Conservation (phyloP, 2,329 filamentous ascomycete species). For the Cryoendolithus antarcticus region DNA sequence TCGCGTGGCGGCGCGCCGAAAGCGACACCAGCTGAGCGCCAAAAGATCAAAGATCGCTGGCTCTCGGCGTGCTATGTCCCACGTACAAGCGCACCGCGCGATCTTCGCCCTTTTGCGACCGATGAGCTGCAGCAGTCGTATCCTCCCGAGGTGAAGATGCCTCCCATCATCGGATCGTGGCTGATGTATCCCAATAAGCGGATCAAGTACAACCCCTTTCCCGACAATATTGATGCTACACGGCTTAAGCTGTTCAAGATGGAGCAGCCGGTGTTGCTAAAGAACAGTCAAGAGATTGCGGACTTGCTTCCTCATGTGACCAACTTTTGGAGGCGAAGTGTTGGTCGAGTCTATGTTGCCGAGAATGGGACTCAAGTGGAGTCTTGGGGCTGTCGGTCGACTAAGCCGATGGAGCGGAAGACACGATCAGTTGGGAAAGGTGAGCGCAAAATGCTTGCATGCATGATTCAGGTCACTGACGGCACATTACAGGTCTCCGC, state of each 20-base stretch:
- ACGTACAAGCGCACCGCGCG: no score
- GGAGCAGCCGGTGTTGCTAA: constrained; percentile 10
- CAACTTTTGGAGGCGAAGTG: constrained; percentile 11
- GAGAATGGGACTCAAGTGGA: constrained; percentile 11
- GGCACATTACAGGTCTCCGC: no score
- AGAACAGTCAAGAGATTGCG: constrained; percentile 14
- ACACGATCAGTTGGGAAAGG: no score
- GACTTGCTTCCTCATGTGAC: constrained; percentile 16
- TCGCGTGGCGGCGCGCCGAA: no score
- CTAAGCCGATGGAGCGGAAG: no score
- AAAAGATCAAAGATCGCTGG: no score
- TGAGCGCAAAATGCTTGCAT: no score
- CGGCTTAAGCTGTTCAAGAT: constrained; percentile 13
- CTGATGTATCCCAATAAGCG: constrained; percentile 13
- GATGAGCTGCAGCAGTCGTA: no score
- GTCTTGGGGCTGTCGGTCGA: constrained; percentile 11
- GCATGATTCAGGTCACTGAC: no score
- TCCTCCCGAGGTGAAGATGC: constrained; percentile 1
- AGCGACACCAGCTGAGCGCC: no score
- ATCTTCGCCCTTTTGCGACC: no score
- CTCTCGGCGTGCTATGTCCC: no score
- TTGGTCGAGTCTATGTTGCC: constrained; percentile 1
- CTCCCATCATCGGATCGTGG: constrained; percentile 12
- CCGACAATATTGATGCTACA: constrained; percentile 11
- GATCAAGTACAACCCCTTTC: constrained; percentile 12